phyloP scores from a whole-genome alignment of 2,329 filamentous ascomycete species.

The Alternaria sp. region DNA sequence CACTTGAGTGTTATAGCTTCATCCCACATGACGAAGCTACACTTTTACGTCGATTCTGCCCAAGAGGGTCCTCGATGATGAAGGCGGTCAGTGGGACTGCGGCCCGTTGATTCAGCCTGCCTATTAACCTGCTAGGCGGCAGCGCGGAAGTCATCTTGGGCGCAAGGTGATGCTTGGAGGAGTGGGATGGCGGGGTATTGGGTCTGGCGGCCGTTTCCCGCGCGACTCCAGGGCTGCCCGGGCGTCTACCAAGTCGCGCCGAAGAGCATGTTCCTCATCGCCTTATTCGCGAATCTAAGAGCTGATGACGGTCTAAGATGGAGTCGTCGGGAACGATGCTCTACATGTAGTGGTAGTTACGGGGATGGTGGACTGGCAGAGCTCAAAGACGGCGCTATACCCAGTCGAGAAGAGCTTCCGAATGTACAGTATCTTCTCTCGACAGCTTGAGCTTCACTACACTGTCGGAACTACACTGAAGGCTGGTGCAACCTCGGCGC shows the following conservation, averaged over 20 bases:
- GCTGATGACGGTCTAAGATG: conserved; percentile 16
- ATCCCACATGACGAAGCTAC: conserved; percentile 30
- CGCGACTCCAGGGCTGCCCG: not conserved
- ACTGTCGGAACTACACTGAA: conserved; percentile 24
- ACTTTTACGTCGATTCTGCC: conserved; percentile 40
- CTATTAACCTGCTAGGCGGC: conserved; percentile 28
- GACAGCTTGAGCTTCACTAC: conserved; percentile 14
- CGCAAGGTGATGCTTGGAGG: conserved; percentile 7
- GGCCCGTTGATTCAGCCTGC: conserved; percentile 47
- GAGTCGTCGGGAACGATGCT: conserved; percentile 23
- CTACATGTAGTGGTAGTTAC: conserved; percentile 10
- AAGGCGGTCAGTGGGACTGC: conserved; percentile 46
- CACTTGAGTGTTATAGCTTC: conserved; percentile 19
- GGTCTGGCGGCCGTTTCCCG: conserved; percentile 16
- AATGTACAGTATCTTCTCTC: conserved; percentile 17
- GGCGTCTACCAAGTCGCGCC: not conserved
- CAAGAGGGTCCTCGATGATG: conserved; percentile 23
- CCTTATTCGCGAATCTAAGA: conserved; percentile 23
- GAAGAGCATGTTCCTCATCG: conserved; percentile 17
- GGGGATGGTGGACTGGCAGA: conserved; percentile 3
- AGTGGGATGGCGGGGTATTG: conserved; percentile 23
- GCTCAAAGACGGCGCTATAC: conserved; percentile 17
- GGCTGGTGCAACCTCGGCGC: conserved; percentile 3
- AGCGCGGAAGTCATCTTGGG: conserved; percentile 12
- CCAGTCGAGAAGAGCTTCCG: conserved; percentile 28